These are phyloP conservation scores for Naganishia liquefaciens DNA, from an alignment of 1,284 basidiomycete genomes.

Conservation along the genomic window DNA sequence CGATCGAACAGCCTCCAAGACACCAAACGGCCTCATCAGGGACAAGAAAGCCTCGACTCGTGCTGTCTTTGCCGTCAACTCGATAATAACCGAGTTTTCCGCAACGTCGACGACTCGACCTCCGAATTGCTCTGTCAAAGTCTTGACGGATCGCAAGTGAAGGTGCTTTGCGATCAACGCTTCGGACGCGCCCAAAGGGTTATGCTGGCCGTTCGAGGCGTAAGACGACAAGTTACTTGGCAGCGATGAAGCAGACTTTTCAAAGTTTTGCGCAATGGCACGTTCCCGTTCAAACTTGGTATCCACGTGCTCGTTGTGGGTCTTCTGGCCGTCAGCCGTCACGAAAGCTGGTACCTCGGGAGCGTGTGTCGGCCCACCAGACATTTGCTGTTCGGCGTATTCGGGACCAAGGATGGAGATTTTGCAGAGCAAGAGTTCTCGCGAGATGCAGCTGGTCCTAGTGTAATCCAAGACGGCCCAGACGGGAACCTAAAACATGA, in stretches of 20 bases:
- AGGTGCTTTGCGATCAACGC: constrained; percentile 86
- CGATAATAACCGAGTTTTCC: constrained; percentile 90
- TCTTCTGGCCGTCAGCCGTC: constrained; percentile 35
- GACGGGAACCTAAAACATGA: constrained; percentile 73
- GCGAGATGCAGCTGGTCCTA: constrained; percentile 80
- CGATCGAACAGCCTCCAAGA: constrained; percentile 88
- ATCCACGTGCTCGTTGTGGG: constrained; percentile 35
- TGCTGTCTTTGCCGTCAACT: constrained; percentile 87
- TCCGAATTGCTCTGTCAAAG: constrained; percentile 84
- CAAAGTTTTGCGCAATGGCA: constrained; percentile 71
- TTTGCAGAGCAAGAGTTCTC: constrained; percentile 85
- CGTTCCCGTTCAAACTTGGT: constrained; percentile 68
- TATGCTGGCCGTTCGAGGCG: constrained; percentile 42
- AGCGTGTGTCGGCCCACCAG: constrained; percentile 78
- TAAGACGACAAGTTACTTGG: constrained; percentile 37
- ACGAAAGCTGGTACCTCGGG: constrained; percentile 51
- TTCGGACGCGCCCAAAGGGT: constrained; percentile 69
- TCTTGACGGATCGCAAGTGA: constrained; percentile 81
- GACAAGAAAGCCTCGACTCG: constrained; percentile 92
- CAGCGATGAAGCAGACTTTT: constrained; percentile 59
- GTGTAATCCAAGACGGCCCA: constrained; percentile 98
- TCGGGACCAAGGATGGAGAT: constrained; percentile 96
- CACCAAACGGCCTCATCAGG: constrained; percentile 89
- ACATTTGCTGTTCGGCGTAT: constrained; percentile 86
- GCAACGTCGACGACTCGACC: constrained; percentile 93